Percentiles rank a stretch among this genome's conserved stretches.
These are phyloP conservation scores for Chlorophyllum brunneum DNA, from an alignment of 768 basidiomycete species.

Conservation along the genomic window DNA sequence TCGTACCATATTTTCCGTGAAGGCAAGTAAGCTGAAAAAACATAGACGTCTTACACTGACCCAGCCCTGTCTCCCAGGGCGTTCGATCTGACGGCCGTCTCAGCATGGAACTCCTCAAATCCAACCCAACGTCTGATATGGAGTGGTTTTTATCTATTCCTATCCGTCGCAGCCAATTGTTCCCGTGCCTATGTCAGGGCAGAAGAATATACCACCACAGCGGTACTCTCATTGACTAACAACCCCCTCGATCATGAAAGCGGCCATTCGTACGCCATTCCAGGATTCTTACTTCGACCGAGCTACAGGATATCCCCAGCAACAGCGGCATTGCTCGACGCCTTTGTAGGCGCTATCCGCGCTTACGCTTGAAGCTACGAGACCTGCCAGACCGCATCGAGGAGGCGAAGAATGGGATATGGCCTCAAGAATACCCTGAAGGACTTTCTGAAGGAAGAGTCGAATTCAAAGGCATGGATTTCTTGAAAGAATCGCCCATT, in stretches of 20 bases:
- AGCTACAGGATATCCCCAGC: too few species aligned
- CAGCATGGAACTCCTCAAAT: constrained; percentile 26
- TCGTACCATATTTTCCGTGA: constrained; percentile 32
- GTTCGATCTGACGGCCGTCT: constrained; percentile 37
- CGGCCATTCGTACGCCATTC: too few species aligned
- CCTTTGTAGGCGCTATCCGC: constrained; percentile 23
- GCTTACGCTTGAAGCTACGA: constrained; percentile 26
- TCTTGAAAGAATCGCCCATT: constrained; percentile 32
- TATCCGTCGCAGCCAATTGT: too few species aligned
- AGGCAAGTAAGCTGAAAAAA: constrained; percentile 19
- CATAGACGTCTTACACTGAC: constrained; percentile 22
- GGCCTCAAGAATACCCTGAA: constrained; percentile 27
- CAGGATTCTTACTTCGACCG: too few species aligned
- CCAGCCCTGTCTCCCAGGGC: constrained; percentile 27
- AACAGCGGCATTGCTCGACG: constrained; percentile 25
- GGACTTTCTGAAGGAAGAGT: constrained; percentile 27
- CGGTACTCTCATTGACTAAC: too few species aligned
- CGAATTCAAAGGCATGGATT: constrained; percentile 31
- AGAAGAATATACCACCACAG: too few species aligned
- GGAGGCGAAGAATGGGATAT: constrained; percentile 25
- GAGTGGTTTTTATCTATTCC: constrained; percentile 14
- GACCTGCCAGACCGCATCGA: constrained; percentile 26
- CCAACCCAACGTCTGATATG: constrained; percentile 21
- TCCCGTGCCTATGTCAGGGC: too few species aligned
- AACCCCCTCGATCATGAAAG: too few species aligned